These are phyloP conservation scores for Mychonastes homosphaera DNA, from an alignment of 139 green algal species.

Conservation along the genomic window DNA sequence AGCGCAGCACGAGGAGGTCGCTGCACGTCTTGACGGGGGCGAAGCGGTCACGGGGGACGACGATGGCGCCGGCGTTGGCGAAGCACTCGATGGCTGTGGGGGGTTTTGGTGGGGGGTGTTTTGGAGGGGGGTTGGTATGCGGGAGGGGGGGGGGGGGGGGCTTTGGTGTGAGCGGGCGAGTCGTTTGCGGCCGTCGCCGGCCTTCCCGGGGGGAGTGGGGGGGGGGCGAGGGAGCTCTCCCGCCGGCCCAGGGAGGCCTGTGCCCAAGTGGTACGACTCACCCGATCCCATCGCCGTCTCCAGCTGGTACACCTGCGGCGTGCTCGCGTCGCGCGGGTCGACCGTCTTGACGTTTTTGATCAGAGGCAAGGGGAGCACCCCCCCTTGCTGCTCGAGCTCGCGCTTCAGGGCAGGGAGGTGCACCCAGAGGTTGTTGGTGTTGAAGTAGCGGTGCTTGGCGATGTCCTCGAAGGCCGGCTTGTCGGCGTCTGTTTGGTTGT, in stretches of 20 bases:
- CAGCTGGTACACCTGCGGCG: slow-evolving; percentile 73
- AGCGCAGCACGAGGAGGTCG: slow-evolving; percentile 79
- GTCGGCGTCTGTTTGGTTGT: too few relatives aligned
- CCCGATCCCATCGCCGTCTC: slow-evolving; percentile 76
- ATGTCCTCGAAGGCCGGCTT: slow-evolving; percentile 84
- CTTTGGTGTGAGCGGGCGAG: not conserved
- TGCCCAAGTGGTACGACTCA: not conserved
- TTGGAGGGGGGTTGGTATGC: not conserved
- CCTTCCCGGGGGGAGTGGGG: not conserved
- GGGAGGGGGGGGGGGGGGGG: not conserved
- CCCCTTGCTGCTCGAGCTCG: slow-evolving; percentile 16
- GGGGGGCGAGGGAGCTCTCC: not conserved
- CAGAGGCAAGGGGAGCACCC: slow-evolving; percentile 65
- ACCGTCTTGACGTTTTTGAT: slow-evolving; percentile 96
- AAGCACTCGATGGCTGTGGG: slow-evolving; percentile 86
- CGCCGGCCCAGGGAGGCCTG: not conserved
- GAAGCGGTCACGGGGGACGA: slow-evolving; percentile 79
- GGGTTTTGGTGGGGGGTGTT: too few relatives aligned
- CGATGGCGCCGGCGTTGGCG: slow-evolving; percentile 61
- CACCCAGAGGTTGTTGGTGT: slow-evolving; percentile 94
- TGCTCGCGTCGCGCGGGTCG: slow-evolving; percentile 68
- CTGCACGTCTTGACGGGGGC: slow-evolving; percentile 89
- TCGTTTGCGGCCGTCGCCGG: not conserved
- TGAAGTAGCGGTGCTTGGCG: slow-evolving; percentile 71
- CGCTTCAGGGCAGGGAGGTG: slow-evolving; percentile 57